Percentiles rank a stretch among this genome's conserved stretches.
phyloP scores from a whole-genome alignment of 202 grass and related monocot genomes.

The Cymbopogon flexuosus region DNA sequence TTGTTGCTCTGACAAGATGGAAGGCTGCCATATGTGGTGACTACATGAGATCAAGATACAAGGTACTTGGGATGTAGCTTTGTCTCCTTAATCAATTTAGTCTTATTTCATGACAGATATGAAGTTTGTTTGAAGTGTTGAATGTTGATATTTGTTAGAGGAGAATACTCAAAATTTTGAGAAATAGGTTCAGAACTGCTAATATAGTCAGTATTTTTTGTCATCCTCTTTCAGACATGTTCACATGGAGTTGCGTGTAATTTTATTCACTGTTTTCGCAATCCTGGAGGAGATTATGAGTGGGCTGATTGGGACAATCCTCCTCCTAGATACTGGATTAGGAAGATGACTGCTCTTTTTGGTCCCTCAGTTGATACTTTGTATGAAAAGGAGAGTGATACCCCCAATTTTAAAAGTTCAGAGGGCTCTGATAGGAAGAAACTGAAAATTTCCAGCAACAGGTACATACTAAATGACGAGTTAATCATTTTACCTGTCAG shows the following conservation, averaged over 20 bases:
- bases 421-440: slow-evolving; percentile 49
- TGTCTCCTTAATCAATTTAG: background rate
- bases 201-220: slow-evolving; percentile 9
- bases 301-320: slow-evolving; percentile 94
- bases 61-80: slow-evolving; percentile 43
- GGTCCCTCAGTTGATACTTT: slow-evolving; percentile 50
- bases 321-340: slow-evolving; percentile 81
- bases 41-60: slow-evolving; percentile 91
- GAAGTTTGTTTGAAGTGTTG: slow-evolving; percentile 16
- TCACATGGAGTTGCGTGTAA: slow-evolving; percentile 83
- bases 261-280: slow-evolving; percentile 95
- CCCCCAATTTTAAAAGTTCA: slow-evolving; percentile 29
- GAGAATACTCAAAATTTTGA: slow-evolving; percentile 2
- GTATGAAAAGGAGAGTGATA: slow-evolving; percentile 36
- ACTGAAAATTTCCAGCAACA: slow-evolving; percentile 41
- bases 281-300: slow-evolving; percentile 95
- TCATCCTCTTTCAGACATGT: slow-evolving; percentile 66
- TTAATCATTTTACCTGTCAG: slow-evolving; percentile 18
- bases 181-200: background rate
- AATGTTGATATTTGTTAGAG: slow-evolving; percentile 8
- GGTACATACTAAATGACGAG: slow-evolving; percentile 41
- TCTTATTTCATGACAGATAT: slow-evolving; percentile 30
- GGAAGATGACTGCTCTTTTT: slow-evolving; percentile 84
- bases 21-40: slow-evolving; percentile 94
- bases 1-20: slow-evolving; percentile 86